phyloP scores from a whole-genome alignment of 2,329 filamentous ascomycete genomes.

The Fusarium sp. region DNA sequence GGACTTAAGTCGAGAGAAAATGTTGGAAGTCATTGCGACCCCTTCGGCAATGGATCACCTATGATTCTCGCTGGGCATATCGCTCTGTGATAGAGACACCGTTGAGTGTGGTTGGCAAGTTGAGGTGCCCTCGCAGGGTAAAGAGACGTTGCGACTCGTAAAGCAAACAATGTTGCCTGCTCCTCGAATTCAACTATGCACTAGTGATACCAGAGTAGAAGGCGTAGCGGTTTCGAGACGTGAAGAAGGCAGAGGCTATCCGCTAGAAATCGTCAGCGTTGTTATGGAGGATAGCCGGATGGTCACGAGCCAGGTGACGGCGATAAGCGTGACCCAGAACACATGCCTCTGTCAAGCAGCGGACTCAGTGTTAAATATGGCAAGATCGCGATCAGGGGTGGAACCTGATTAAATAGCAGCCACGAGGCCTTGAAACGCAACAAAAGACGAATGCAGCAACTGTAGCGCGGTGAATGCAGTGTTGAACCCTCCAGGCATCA shows the following conservation, averaged over 20 bases:
- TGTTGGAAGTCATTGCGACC: constrained; percentile 62
- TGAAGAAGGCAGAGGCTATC: neutral
- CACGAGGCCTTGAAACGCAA: neutral
- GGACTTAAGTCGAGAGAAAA: constrained; percentile 62
- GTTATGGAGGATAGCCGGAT: constrained; percentile 14
- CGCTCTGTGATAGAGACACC: constrained; percentile 13
- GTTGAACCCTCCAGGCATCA: constrained; percentile 44
- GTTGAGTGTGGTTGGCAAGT: neutral
- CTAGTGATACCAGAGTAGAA: too few relatives aligned
- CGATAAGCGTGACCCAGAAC: constrained; percentile 47
- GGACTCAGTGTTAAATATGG: neutral
- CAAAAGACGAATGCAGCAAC: neutral
- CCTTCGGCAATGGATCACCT: constrained; percentile 22
- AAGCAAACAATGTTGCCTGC: too few relatives aligned
- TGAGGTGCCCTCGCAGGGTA: neutral
- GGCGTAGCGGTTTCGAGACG: neutral
- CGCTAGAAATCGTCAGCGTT: constrained; percentile 8
- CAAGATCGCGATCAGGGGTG: neutral
- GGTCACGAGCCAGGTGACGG: constrained; percentile 44
- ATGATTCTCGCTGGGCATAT: constrained; percentile 33
- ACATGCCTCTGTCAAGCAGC: constrained; percentile 36
- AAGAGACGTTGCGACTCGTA: neutral
- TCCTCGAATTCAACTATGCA: too few relatives aligned
- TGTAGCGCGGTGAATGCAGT: constrained; percentile 16
- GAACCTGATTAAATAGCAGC: neutral